Percentiles rank a stretch among this genome's conserved stretches.
Evolutionary conservation across 495 filamentous ascomycete species (phyloP).

Genomic region (Cladorrhinum samala): DNA sequence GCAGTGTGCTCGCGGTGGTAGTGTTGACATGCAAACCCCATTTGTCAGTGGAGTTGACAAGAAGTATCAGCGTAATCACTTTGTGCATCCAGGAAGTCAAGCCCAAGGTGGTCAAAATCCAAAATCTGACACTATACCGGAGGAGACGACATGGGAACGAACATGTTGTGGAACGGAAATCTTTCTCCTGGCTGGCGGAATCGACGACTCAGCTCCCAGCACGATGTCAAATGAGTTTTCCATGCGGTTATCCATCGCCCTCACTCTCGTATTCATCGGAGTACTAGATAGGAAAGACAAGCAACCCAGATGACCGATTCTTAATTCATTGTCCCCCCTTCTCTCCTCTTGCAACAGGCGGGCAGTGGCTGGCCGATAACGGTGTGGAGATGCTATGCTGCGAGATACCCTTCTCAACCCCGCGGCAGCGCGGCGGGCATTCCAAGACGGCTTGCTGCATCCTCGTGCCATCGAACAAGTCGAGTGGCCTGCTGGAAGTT

Average conservation of each 20-base stretch:
- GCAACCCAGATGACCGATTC: neutral
- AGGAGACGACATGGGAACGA: conserved; percentile 1
- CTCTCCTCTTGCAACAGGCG: neutral
- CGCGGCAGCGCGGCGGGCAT: neutral
- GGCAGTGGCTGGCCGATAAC: neutral
- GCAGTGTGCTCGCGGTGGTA: neutral
- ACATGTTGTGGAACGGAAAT: conserved; percentile 1
- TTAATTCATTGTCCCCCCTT: neutral
- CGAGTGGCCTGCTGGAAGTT: neutral
- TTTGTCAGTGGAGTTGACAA: neutral
- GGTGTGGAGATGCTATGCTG: neutral
- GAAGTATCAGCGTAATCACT: neutral
- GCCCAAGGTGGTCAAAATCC: neutral
- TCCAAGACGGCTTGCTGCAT: conserved; percentile 4
- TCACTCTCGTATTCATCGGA: neutral
- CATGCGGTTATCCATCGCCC: neutral
- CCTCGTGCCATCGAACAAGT: neutral
- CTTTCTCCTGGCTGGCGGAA: neutral
- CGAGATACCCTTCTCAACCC: neutral
- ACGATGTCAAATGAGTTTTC: neutral
- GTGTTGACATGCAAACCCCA: neutral
- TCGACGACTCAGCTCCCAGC: neutral
- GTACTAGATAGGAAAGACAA: neutral
- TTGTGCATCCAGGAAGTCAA: conserved; percentile 7
- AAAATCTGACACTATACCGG: neutral